Base-by-base conservation (phyloP, 345 rosid genomes). In the Capsella bursapastoris region DNA sequence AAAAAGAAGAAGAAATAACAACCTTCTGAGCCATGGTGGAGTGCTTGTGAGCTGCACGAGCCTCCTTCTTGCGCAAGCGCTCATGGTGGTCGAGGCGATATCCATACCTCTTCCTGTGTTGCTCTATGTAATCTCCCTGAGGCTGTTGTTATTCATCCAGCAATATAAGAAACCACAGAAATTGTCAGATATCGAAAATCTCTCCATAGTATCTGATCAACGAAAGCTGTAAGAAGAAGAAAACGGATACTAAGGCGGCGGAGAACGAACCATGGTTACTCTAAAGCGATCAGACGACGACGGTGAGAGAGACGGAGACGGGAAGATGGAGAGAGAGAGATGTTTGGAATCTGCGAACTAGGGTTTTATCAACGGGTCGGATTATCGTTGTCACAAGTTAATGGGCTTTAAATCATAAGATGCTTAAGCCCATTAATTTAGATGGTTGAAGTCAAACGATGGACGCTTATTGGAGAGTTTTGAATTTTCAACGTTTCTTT, bases 41-140 rank as follows among this genome's bases (percentile, higher is more conserved):
- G 77, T 66, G 93, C 80, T 86, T 87, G 83, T 94, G 96, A 62
- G 82, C 91, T 69, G 78, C 81, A 84, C 99, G 98, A 35, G 98
- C 98, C 84, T 89, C 86, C 89, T 79, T 92, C 96, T 95, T 91
- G 77, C 97, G 96, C 86, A 85, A 82, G 37, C 87, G 89, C 81
- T 92, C 99, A 79, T 80, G 79, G 83, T 85, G 82, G 64, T 95
- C 99, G 71, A 62, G 84, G 64, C 96, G 96, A 71, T 82, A 78
- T 49, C 97, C 97, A 87, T 89, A 5, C 58, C 90, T 86, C 97
- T 92, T 92, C 81, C 82, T 80, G 89, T 86, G 91, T 6, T 81
- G 71, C 18, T 95, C 97, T 29, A 92, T 95, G 75, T 92, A 80
- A 88, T 95, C 96, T 72, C 97, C 97, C 86, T 92, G 99, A 72